phyloP scores from a whole-genome alignment of 2,329 filamentous ascomycete species.

The Alternaria panax region DNA sequence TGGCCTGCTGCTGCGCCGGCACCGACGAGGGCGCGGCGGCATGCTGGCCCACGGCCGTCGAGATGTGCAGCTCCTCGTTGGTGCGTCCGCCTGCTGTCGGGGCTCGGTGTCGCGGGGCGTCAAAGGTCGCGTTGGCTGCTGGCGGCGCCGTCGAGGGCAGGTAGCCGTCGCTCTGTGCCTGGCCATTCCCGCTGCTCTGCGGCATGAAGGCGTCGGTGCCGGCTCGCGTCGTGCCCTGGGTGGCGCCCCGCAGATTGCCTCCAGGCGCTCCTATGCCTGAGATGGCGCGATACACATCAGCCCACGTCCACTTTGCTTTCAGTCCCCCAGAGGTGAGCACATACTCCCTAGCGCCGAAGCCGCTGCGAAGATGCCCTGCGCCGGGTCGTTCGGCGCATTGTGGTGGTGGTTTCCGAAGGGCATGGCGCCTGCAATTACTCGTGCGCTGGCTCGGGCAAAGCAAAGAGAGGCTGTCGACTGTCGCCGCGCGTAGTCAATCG shows the following conservation, averaged over 20 bases:
- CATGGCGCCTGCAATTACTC: constrained; percentile 38
- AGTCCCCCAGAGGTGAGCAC: constrained; percentile 6
- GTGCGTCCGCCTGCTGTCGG: constrained; percentile 55
- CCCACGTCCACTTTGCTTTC: neutral
- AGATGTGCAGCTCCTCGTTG: constrained; percentile 65
- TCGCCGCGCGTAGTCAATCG: constrained; percentile 18
- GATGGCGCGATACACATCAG: constrained; percentile 8
- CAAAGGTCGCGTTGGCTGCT: constrained; percentile 56
- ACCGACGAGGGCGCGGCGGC: constrained; percentile 51
- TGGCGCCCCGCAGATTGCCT: constrained; percentile 50
- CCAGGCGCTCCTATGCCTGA: constrained; percentile 54
- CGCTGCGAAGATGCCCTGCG: constrained; percentile 55
- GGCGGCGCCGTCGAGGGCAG: constrained; percentile 41
- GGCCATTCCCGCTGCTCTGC: constrained; percentile 40
- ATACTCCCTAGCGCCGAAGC: constrained; percentile 54
- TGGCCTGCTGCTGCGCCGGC: constrained; percentile 32
- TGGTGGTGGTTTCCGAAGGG: constrained; percentile 51
- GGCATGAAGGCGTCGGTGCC: constrained; percentile 56
- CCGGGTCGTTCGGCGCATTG: constrained; percentile 45
- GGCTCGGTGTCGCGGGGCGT: constrained; percentile 57
- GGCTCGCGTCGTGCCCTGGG: constrained; percentile 52
- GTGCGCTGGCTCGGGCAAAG: constrained; percentile 6
- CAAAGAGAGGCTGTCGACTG: constrained; percentile 11
- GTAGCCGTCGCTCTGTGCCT: constrained; percentile 23
- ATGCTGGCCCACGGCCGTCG: constrained; percentile 42